These are phyloP conservation scores for Fusarium dlaminii DNA, from an alignment of 2,329 filamentous ascomycete genomes.

Conservation along the genomic window DNA sequence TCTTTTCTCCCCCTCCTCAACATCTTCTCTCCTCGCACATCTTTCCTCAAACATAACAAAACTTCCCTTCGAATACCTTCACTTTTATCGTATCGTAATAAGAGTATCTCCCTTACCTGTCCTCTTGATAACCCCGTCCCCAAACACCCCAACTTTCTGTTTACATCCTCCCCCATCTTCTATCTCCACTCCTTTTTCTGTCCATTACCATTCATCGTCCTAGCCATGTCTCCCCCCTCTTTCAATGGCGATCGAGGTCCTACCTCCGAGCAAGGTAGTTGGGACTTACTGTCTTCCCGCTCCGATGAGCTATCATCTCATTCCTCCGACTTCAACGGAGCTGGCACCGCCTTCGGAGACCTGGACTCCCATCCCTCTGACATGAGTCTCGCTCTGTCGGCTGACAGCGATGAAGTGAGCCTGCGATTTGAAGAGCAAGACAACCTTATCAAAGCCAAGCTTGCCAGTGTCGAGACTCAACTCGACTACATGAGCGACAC, in stretches of 20 bases:
- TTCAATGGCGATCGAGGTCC: not conserved
- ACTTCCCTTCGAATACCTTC: not conserved
- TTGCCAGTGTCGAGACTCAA: not conserved
- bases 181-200: not conserved
- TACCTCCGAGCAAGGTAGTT: not conserved
- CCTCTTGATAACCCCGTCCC: not conserved
- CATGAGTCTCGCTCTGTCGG: not conserved
- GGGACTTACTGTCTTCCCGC: not conserved
- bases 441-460: not conserved
- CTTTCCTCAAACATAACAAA: not conserved
- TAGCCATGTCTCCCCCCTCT: not conserved
- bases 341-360: not conserved
- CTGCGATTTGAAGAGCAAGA: not conserved
- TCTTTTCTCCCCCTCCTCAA: not conserved
- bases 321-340: not conserved
- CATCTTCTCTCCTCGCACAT: not conserved
- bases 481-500: not conserved
- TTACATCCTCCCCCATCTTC: accelerated
- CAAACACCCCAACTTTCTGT: not conserved
- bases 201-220: accelerated
- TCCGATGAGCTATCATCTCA: not conserved
- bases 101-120: not conserved
- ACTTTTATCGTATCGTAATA: not conserved
- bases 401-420: not conserved
- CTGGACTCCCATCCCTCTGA: not conserved